A percentile compares a stretch with the other conserved stretches of the same genome.
phyloP scores from a whole-genome alignment of 495 filamentous ascomycete species.

The Hypoxylon crocopeplum region DNA sequence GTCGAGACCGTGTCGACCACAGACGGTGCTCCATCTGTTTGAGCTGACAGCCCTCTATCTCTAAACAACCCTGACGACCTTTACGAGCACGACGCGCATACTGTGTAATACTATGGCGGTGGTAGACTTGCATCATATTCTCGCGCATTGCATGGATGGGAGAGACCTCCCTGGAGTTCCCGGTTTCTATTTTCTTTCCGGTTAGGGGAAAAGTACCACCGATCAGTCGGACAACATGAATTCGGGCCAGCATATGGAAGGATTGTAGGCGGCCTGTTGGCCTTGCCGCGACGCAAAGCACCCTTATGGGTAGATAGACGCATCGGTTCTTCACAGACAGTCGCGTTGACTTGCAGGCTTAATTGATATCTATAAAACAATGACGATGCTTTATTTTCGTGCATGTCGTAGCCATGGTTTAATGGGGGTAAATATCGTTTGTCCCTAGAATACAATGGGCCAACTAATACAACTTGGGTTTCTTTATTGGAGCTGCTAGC shows the following conservation, averaged over 20 bases:
- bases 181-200: slow-evolving; percentile 2
- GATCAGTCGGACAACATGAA: slow-evolving; percentile 3
- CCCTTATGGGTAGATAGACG: slow-evolving; percentile 11
- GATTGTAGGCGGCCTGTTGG: not conserved
- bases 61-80: not conserved
- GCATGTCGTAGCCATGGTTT: too few species aligned
- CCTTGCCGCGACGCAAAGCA: not conserved
- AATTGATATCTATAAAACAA: slow-evolving; percentile 2
- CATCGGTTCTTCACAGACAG: not conserved
- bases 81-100: slow-evolving; percentile 10
- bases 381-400: too few species aligned
- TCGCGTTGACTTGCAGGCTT: not conserved
- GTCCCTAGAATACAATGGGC: too few species aligned
- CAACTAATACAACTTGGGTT: too few species aligned
- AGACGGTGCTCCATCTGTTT: not conserved
- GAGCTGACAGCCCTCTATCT: not conserved
- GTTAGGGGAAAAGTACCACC: not conserved
- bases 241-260: not conserved
- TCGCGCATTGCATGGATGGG: slow-evolving; percentile 24
- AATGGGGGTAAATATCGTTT: too few species aligned
- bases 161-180: slow-evolving; percentile 19
- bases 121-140: slow-evolving; percentile 29
- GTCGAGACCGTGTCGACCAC: not conserved
- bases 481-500: too few species aligned
- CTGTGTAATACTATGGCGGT: slow-evolving; percentile 23